phyloP scores from a whole-genome alignment of 2,329 filamentous ascomycete species.

The Rhinocladiella mackenziei region DNA sequence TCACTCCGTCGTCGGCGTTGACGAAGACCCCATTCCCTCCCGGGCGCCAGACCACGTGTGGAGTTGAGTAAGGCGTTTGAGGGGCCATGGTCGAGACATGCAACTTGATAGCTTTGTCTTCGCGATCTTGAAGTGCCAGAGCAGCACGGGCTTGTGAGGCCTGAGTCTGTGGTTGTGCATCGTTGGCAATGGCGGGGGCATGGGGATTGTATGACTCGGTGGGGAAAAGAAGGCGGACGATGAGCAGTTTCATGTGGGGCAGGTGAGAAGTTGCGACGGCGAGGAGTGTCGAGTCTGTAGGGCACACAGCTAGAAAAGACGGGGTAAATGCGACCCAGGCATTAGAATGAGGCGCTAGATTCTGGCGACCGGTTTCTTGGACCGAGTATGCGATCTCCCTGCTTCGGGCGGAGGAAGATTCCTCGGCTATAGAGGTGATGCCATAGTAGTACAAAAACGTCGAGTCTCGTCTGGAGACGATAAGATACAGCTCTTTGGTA shows the following conservation, averaged over 20 bases:
- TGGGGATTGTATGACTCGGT: slow-evolving; percentile 11
- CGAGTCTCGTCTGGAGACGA: slow-evolving; percentile 56
- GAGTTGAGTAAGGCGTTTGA: slow-evolving; percentile 62
- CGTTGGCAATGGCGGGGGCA: slow-evolving; percentile 1
- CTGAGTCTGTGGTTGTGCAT: slow-evolving; percentile 12
- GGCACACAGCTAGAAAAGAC: slow-evolving; percentile 53
- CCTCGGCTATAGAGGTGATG: slow-evolving; percentile 23
- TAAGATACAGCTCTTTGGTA: slow-evolving; percentile 45
- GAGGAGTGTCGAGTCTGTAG: slow-evolving; percentile 51
- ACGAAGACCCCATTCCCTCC: slow-evolving; percentile 61
- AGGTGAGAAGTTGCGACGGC: slow-evolving; percentile 59
- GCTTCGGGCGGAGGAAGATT: slow-evolving; percentile 18
- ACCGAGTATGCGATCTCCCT: slow-evolving; percentile 31
- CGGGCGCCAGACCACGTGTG: slow-evolving; percentile 58
- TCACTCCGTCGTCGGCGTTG: slow-evolving; percentile 60
- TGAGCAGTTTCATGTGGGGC: slow-evolving; percentile 60
- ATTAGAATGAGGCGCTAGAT: slow-evolving; percentile 59
- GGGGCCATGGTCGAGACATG: slow-evolving; percentile 58
- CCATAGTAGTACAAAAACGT: slow-evolving; percentile 56
- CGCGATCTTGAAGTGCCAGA: slow-evolving; percentile 48
- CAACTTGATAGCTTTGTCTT: slow-evolving; percentile 57
- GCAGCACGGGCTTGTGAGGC: slow-evolving; percentile 24
- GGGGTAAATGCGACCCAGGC: slow-evolving; percentile 61
- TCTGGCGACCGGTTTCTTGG: slow-evolving; percentile 53
- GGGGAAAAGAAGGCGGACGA: slow-evolving; percentile 56